phyloP scores from a whole-genome alignment of 2,329 filamentous ascomycete species.

The Akanthomyces dipterigenus region DNA sequence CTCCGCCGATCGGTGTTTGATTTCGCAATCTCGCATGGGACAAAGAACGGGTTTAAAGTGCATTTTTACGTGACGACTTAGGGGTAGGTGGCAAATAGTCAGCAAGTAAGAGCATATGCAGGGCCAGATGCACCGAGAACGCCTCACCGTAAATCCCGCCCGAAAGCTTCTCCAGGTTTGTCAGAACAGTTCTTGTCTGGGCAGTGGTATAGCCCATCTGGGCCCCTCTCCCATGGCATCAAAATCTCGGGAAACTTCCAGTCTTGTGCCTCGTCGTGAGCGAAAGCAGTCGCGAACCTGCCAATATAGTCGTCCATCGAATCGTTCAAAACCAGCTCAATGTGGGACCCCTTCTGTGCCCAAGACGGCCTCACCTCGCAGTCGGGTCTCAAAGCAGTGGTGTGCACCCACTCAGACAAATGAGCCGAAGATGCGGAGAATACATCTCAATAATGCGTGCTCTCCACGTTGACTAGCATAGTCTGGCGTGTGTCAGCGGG shows the following conservation, averaged over 20 bases:
- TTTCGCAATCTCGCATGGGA: background rate
- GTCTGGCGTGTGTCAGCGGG: background rate
- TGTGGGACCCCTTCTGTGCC: background rate
- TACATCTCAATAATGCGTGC: background rate
- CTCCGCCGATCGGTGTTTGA: background rate
- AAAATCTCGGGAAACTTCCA: background rate
- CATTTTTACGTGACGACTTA: background rate
- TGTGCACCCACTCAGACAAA: background rate
- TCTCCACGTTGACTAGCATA: background rate
- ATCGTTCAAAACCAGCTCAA: background rate
- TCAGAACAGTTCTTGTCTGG: background rate
- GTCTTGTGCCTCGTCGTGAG: background rate
- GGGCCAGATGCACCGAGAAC: background rate
- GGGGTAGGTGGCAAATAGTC: background rate
- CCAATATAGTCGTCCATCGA: background rate
- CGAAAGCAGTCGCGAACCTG: background rate
- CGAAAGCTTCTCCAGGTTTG: background rate
- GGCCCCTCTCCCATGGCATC: background rate
- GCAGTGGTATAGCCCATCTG: background rate
- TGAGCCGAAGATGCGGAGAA: background rate
- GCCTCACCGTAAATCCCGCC: background rate
- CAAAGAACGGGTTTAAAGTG: background rate
- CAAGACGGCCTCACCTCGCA: background rate
- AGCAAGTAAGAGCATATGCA: background rate
- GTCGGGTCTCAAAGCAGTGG: background rate